Percentiles rank a stretch among this genome's conserved stretches.
These are phyloP conservation scores for Saccharum officinarum DNA, from an alignment of 176 grass and related monocot species.

Conservation along the genomic window DNA sequence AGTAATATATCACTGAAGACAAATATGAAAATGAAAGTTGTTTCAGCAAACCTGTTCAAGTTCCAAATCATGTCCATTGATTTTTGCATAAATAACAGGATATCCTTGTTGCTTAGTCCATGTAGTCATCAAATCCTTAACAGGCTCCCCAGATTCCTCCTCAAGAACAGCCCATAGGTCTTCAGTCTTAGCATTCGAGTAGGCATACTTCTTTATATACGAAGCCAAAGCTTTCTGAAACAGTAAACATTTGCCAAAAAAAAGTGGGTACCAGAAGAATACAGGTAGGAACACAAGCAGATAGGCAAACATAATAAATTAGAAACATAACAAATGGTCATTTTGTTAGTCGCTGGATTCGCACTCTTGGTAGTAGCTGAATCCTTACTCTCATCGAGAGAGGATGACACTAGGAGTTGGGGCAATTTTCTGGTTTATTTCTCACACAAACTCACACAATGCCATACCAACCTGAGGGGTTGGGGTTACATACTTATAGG, in stretches of 20 bases:
- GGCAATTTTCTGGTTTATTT: too few relatives aligned
- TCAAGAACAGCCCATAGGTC: constrained; percentile 89
- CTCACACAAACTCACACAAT: too few relatives aligned
- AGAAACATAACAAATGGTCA: neutral
- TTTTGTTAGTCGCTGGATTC: too few relatives aligned
- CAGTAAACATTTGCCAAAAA: constrained; percentile 19
- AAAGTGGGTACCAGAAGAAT: constrained; percentile 2
- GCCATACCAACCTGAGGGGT: too few relatives aligned
- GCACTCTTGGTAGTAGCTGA: too few relatives aligned
- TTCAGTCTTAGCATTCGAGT: constrained; percentile 86
- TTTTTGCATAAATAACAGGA: constrained; percentile 69
- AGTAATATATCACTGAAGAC: constrained; percentile 7
- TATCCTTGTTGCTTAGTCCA: constrained; percentile 96
- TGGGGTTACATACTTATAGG: too few relatives aligned
- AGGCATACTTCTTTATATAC: constrained; percentile 85
- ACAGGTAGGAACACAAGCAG: neutral
- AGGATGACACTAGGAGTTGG: too few relatives aligned
- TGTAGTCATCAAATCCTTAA: constrained; percentile 75
- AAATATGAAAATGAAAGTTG: neutral
- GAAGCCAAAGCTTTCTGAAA: constrained; percentile 78
- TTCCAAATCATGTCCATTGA: constrained; percentile 62
- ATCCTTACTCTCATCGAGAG: too few relatives aligned
- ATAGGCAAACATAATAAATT: neutral
- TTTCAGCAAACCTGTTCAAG: constrained; percentile 65
- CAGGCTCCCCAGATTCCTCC: constrained; percentile 78